A percentile compares a stretch with the other conserved stretches of the same genome.
phyloP scores from a whole-genome alignment of 2,329 filamentous ascomycete species.

The Aspergillus phoenicis region DNA sequence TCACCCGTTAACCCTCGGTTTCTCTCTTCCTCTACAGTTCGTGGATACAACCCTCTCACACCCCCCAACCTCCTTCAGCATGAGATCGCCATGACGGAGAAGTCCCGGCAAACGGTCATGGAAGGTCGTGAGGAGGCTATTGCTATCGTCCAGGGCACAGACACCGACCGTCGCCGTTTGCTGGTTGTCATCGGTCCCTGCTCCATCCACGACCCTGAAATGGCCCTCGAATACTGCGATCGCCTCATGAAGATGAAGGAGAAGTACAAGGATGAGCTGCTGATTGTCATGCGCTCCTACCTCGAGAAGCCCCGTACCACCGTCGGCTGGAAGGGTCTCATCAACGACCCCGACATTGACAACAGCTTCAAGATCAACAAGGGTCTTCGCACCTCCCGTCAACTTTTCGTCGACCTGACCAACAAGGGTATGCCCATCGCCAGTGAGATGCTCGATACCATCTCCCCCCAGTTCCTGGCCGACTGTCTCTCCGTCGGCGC shows the following conservation, averaged over 20 bases:
- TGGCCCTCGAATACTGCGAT: slow-evolving; percentile 91
- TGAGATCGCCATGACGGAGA: slow-evolving; percentile 67
- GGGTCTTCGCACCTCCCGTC: slow-evolving; percentile 79
- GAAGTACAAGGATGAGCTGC: slow-evolving; percentile 84
- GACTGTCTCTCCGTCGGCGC: slow-evolving; percentile 90
- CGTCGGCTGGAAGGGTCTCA: slow-evolving; percentile 97
- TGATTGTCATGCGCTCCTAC: slow-evolving; percentile 97
- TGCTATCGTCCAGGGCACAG: slow-evolving; percentile 62
- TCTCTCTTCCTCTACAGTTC: slow-evolving; percentile 55
- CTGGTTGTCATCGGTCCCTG: slow-evolving; percentile 90
- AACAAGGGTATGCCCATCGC: slow-evolving; percentile 92
- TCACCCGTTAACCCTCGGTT: slow-evolving; percentile 8
- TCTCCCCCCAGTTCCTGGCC: slow-evolving; percentile 93
- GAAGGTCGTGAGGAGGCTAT: slow-evolving; percentile 62
- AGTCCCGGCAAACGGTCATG: slow-evolving; percentile 57
- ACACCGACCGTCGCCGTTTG: slow-evolving; percentile 58
- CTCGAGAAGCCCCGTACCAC: slow-evolving; percentile 98
- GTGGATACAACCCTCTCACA: slow-evolving; percentile 90
- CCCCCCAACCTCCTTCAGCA: slow-evolving; percentile 93
- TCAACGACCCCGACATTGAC: slow-evolving; percentile 98
- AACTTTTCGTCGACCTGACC: slow-evolving; percentile 92
- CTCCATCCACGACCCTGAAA: slow-evolving; percentile 92
- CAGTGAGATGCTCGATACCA: slow-evolving; percentile 97
- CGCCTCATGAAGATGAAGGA: slow-evolving; percentile 77
- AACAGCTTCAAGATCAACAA: slow-evolving; percentile 99